Base-by-base conservation (phyloP, 495 filamentous ascomycete genomes). In the Immersiella caudata region DNA sequence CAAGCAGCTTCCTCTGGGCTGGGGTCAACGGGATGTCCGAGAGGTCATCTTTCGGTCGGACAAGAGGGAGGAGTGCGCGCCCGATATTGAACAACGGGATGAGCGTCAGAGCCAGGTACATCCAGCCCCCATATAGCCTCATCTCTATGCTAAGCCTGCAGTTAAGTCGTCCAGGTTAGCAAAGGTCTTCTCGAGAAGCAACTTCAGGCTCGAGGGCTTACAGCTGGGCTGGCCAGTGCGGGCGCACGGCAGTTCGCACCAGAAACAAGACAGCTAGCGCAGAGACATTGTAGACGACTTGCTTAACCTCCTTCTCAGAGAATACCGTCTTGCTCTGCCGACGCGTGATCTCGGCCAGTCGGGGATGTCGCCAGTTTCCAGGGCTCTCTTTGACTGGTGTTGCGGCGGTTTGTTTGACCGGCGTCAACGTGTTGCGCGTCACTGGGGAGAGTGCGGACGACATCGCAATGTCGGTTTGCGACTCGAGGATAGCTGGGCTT, bases 21-120 rank as follows among this genome's bases (percentile, higher is more conserved):
- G 95, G 93, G 6, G 93, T 97, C 61, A 99, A 84, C 67, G 95
- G 88, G 58, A 99, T 96, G 76, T 99, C 94, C 70, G 88, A 82
- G 66, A 97, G 84, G 67, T 94, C 86, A 76, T 97, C 93, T 64
- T 83, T 85, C 7, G 79, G 78, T 59, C 87, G 85, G 73, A 92
- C 75, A 22, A 97, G 84, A 14, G 93, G 95, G 24, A 85, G 82
- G 16, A 86, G 69, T 63, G 88, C 90, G 22, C 90, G 50, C 6
- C 78, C 21, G 72, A 77, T 75, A 68, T 78, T 78, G 73, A 91
- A 75, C 25, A 97, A 82, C 12, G 92, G 95, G 22, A 85, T 79
- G 14, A 86, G 67, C 67, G 88, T 84, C 25, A 91, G 65, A 0
- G 78, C 21, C 67, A 72, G 62, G 62, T 72, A 78, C 18, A 71